These are phyloP conservation scores for Talaromyces pinophilus DNA, from an alignment of 2,329 filamentous ascomycete species.

Conservation along the genomic window DNA sequence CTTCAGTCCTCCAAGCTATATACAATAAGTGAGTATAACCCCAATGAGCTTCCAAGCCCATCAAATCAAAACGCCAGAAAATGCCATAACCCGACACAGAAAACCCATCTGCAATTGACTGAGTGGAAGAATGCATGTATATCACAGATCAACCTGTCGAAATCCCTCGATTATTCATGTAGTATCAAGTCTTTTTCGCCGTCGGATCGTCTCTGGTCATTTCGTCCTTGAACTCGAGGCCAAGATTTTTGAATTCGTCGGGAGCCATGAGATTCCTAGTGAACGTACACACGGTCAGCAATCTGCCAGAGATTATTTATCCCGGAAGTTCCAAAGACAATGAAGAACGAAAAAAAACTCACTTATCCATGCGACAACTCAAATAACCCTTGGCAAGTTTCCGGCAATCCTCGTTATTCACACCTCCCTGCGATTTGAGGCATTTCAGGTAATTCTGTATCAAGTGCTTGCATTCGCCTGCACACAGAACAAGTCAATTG, in stretches of 20 bases:
- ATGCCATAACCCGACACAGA: conserved; percentile 8
- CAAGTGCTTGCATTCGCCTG: conserved; percentile 88
- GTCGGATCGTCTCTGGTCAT: conserved; percentile 23
- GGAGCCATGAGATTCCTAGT: conserved; percentile 91
- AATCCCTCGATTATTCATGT: background rate
- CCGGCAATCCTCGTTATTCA: conserved; percentile 85
- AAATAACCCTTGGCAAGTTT: conserved; percentile 85
- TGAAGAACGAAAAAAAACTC: conserved; percentile 39
- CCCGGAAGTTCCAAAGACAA: too few species aligned
- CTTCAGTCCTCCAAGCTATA: conserved; percentile 3
- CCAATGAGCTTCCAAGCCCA: background rate
- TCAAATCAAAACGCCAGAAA: conserved; percentile 17
- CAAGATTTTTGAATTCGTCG: conserved; percentile 92
- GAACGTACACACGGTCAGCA: background rate
- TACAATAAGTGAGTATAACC: background rate
- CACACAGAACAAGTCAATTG: background rate
- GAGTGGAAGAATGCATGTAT: background rate
- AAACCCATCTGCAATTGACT: background rate
- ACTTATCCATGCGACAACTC: conserved; percentile 92
- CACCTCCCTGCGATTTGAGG: conserved; percentile 78
- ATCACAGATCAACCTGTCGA: background rate
- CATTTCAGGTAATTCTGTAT: conserved; percentile 85
- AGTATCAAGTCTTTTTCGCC: conserved; percentile 5
- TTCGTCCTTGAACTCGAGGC: conserved; percentile 61
- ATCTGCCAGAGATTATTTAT: background rate